Conservation (phyloP, 2,329 filamentous ascomycete genomes). For the Aspergillus sp. region DNA sequence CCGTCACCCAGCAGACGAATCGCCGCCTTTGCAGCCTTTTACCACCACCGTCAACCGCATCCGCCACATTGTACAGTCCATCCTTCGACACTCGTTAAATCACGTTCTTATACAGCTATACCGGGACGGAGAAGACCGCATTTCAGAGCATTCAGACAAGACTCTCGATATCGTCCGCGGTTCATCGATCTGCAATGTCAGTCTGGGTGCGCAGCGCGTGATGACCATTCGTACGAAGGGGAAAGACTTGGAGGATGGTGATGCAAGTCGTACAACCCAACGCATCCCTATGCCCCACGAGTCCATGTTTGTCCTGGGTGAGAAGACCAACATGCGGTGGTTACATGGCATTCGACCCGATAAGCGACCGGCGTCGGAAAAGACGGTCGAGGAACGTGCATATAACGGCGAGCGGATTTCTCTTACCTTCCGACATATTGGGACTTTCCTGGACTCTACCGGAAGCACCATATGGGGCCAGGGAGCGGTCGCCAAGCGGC, state of each 20-base stretch:
- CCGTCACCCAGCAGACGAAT: constrained; percentile 87
- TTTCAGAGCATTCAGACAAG: constrained; percentile 96
- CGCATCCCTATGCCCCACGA: constrained; percentile 80
- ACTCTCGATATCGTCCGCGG: constrained; percentile 81
- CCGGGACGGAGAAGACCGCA: constrained; percentile 83
- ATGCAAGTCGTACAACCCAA: constrained; percentile 56
- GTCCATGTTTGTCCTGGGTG: constrained; percentile 79
- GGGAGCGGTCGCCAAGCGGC: constrained; percentile 71
- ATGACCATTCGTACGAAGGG: constrained; percentile 80
- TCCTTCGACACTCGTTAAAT: constrained; percentile 78
- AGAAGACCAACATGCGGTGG: constrained; percentile 80
- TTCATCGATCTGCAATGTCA: constrained; percentile 88
- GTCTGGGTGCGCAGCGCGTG: constrained; percentile 83
- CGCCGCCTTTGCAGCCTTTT: constrained; percentile 73
- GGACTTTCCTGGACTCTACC: constrained; percentile 73
- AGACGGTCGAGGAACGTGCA: constrained; percentile 67
- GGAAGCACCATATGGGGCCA: constrained; percentile 81
- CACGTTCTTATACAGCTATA: constrained; percentile 93
- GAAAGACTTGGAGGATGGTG: constrained; percentile 28
- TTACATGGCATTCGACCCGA: constrained; percentile 90
- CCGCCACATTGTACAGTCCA: constrained; percentile 65
- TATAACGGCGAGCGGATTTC: constrained; percentile 79
- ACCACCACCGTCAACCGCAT: constrained; percentile 70
- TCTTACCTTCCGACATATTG: constrained; percentile 86
- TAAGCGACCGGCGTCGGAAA: constrained; percentile 68